These are phyloP conservation scores for Arctium lappa DNA, from an alignment of 129 eudicot species.

Conservation along the genomic window DNA sequence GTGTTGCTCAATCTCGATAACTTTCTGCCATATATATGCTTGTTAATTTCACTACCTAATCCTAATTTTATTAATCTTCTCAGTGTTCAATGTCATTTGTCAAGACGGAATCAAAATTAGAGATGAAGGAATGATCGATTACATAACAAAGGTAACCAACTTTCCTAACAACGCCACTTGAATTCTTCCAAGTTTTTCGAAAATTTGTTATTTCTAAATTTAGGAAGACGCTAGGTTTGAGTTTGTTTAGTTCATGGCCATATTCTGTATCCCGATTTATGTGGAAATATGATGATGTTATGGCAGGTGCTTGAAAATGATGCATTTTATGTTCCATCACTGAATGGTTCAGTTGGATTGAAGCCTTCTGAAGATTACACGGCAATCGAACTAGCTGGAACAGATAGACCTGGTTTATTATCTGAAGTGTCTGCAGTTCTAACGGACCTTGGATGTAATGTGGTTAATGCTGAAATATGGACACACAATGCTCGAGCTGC, in stretches of 20 bases:
- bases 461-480: slow-evolving; percentile 97
- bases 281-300: not conserved
- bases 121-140: slow-evolving; percentile 52
- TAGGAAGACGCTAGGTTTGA: no score
- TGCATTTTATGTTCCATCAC: slow-evolving; percentile 49
- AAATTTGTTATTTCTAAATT: not conserved
- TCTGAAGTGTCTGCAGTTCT: slow-evolving; percentile 95
- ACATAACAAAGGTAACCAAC: slow-evolving; percentile 51
- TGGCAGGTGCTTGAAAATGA: slow-evolving; percentile 77
- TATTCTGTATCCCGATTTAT: not conserved
- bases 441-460: slow-evolving; percentile 72
- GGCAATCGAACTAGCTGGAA: slow-evolving; percentile 80
- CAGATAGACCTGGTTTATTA: slow-evolving; percentile 90
- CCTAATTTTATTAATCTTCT: slow-evolving; percentile 13
- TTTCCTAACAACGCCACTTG: not conserved
- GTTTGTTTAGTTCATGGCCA: no score
- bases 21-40: not conserved
- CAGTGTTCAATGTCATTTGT: slow-evolving; percentile 80
- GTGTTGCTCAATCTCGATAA: slow-evolving; percentile 1
- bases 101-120: slow-evolving; percentile 63
- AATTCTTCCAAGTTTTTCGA: not conserved
- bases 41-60: not conserved
- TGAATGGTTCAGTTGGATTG: slow-evolving; percentile 69
- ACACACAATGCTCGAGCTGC: slow-evolving; percentile 95
- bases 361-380: slow-evolving; percentile 79